Evolutionary conservation across 2,329 filamentous ascomycete species (phyloP), one percentile per base, ranked within the genome.

Genomic region (Diaporthe aspalathi): DNA sequence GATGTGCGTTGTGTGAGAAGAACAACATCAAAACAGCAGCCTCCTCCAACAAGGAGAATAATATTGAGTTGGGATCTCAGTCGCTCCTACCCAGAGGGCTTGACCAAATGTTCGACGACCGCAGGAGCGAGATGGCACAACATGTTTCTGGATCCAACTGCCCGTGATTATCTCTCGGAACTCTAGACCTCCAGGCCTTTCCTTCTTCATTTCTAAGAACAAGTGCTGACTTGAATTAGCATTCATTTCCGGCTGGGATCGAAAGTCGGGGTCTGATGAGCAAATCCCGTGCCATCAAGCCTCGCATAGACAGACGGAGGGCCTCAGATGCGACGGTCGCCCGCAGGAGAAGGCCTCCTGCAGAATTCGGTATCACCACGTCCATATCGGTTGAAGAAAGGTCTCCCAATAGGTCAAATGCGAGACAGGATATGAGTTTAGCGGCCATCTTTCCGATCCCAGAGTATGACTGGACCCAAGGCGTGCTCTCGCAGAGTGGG

Each of bases 281-380:
- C 8, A 5, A 12, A 12, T 14, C 7, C 29, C 7, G 7, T 50
- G 27, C 20, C 7, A 5, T 32, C 60, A 12, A 32, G 14, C 43
- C 29, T 11, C n/a, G 6, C 16, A 12, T n/a, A 35, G 17, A 32
- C 7, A n/a, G 22, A 9, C 32, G 32, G 32, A 65, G 16, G 14
- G 14, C 22, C 27, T 29, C 12, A 14, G 1, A 22, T 22, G 16
- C 16, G 60, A 50, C 11, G 45, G 60, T 45, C 60, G 38, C 60
- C 7, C 29, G 29, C 45, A 65, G 27, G 5, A 49, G 57, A 49
- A 49, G 60, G 60, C 60, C 60, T 63, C 60, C 43, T 3, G 29
- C 60, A 38, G 60, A 6, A 38, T 20, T 3, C 24, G 24, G 32
- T 63, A 17, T 20, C 27, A 54, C 52, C 57, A 32, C 43, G 22